phyloP scores from a whole-genome alignment of 1,284 basidiomycete species.

The Pseudozyma tsukubaensis region DNA sequence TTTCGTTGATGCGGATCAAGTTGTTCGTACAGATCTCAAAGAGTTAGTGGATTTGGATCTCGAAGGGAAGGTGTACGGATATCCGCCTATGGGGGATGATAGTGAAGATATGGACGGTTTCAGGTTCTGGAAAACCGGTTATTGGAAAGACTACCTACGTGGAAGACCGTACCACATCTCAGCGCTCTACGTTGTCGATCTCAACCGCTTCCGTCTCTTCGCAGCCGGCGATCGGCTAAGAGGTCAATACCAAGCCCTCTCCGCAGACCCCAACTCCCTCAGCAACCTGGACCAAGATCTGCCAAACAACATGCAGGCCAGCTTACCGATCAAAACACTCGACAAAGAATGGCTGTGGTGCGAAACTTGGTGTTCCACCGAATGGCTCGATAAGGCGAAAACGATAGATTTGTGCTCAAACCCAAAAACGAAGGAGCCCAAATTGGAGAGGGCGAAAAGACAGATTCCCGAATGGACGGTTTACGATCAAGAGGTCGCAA shows the following conservation, averaged over 20 bases:
- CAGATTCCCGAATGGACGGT: conserved; percentile 97
- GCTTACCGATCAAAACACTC: conserved; percentile 61
- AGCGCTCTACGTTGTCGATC: conserved; percentile 93
- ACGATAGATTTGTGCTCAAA: conserved; percentile 69
- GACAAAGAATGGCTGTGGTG: conserved; percentile 67
- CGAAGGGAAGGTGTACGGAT: conserved; percentile 76
- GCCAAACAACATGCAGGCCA: conserved; percentile 62
- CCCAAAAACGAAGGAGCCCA: conserved; percentile 84
- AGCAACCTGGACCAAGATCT: conserved; percentile 89
- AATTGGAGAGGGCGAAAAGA: conserved; percentile 83
- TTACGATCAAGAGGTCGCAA: conserved; percentile 76
- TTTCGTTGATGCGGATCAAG: conserved; percentile 89
- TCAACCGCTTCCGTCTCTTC: conserved; percentile 87
- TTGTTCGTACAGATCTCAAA: conserved; percentile 92
- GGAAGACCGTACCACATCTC: conserved; percentile 62
- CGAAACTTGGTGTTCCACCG: conserved; percentile 66
- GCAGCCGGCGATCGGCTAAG: conserved; percentile 84
- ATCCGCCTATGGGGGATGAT: conserved; percentile 97
- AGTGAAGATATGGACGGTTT: conserved; percentile 93
- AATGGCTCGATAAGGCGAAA: conserved; percentile 61
- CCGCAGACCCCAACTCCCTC: conserved; percentile 90
- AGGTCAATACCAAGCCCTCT: conserved; percentile 89
- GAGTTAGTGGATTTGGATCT: conserved; percentile 91
- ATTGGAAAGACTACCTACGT: conserved; percentile 63
- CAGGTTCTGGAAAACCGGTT: conserved; percentile 93